Base-by-base conservation (phyloP, 192 early-diverging fungal species). In the Obelidium mucronatum region DNA sequence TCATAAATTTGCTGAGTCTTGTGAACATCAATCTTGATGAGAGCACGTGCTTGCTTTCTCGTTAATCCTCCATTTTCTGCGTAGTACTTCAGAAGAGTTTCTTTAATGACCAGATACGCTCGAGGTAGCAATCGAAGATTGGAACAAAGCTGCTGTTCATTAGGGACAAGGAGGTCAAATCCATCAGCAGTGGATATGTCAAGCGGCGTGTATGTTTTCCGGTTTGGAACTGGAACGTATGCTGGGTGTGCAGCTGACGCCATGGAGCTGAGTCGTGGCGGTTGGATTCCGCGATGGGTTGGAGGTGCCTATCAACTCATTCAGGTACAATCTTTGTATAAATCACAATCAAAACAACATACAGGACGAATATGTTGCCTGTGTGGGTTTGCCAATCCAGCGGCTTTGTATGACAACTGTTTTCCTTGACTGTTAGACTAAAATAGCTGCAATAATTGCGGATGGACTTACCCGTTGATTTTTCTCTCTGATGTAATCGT, bases 31-130 rank as follows among this genome's bases (percentile, higher is more conserved):
- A 98, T 96, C 82, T 93, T 94, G 82, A 96, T 91, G 66, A 99
- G 76, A 55, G 92, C 87, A n/a, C 94, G 82, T 1, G 93, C 93
- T 67, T 92, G 89, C 55, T 92, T 86, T 56, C 93, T 85, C 59
- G 88, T 86, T 70, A 99, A 82, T 6, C 95, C 95, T 8, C 81
- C 84, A 6, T 80, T 77, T 26, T 87, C 89, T 4, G 91, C 93
- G 77, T 94, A 95, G 72, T 96, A 94, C 33, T 90, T 87, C 40
- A 99, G 81, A 55, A 97, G 84, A 3, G 92, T 90, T 53, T 97
- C 96, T 80, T 99, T 99, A 83, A 96, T 94, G 33, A 91, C 91
- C 58, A 98, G 79, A 65, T 99, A 99, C 5, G 96, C 91, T 28
- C 90, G 84, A 3, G 96, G 96, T 61, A 95, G 88, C 39, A 99